Evolutionary conservation across 768 basidiomycete genomes (phyloP).

Genomic region (Boletellus emodensis): DNA sequence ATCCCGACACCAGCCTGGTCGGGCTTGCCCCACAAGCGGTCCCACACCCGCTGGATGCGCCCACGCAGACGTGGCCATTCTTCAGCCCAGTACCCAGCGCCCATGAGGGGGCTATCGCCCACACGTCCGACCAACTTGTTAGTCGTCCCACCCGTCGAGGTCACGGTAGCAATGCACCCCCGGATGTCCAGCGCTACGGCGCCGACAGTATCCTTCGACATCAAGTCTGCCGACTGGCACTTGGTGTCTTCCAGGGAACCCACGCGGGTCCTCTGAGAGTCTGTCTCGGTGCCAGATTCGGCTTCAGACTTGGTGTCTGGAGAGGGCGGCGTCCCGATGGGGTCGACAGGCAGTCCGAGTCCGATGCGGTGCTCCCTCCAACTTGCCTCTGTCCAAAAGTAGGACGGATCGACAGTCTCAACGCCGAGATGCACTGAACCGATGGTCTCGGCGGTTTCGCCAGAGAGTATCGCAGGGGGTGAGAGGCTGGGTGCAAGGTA

Average conservation of each 20-base stretch:
- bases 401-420: constrained; percentile 64
- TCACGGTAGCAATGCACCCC: constrained; percentile 71
- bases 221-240: constrained; percentile 43
- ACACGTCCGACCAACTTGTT: constrained; percentile 81
- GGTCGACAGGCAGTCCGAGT: constrained; percentile 69
- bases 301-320: constrained; percentile 9
- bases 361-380: constrained; percentile 78
- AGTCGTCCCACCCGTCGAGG: constrained; percentile 78
- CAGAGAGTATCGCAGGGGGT: constrained; percentile 72
- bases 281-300: too few relatives aligned
- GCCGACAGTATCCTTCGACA: constrained; percentile 78
- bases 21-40: constrained; percentile 22
- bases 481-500: constrained; percentile 61
- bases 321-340: constrained; percentile 34
- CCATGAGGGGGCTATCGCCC: constrained; percentile 78
- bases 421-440: constrained; percentile 50
- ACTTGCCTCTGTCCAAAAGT: constrained; percentile 70
- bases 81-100: constrained; percentile 80
- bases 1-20: constrained; percentile 52
- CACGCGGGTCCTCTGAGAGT: too few relatives aligned
- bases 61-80: constrained; percentile 52
- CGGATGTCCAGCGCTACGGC: constrained; percentile 74
- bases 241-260: not conserved
- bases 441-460: constrained; percentile 55
- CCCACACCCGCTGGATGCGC: constrained; percentile 33